Evolutionary conservation across 1,284 basidiomycete species (phyloP), one percentile per base, ranked within the genome.

Genomic region (Trametes pubescens): DNA sequence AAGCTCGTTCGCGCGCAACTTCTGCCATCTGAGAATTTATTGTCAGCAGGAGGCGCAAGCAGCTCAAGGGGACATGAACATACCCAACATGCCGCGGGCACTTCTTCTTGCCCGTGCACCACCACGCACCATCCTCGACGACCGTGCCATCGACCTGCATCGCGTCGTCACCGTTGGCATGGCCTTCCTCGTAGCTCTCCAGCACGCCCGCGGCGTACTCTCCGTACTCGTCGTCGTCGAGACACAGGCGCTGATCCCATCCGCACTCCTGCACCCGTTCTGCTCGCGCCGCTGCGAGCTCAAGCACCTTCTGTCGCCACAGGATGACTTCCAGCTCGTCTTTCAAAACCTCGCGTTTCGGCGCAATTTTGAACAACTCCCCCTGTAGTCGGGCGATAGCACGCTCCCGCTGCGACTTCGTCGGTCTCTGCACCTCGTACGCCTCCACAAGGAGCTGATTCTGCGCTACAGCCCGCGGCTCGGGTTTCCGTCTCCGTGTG

Each of bases 221-320:
- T 26, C 78, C 81, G 79, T 87, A 91, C 73, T 93, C 90, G 58
- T 88, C 86, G 59, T 93, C 90, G 29, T 88, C 89, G 73, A 90
- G 88, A 65, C 90, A 91, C n/a, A 95, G 79, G 32, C 93, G 82
- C 69, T 88, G 87, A 74, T 95, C 93, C 88, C 93, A 94, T 1
- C 93, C 93, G 76, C 93, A 95, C 66, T 86, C 84, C 11, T 83
- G 84, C 22, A 86, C 73, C 18, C 77, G 76, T 59, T 86, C 86
- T 11, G 89, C 85, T 26, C 90, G 81, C 48, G 84, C 84, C 9
- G 78, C 81, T 9, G 91, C 91, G 37, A 91, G 80, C 57, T 86
- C 82, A 18, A 92, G 76, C 29, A 94, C 73, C 62, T 82, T 82
- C 76, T 90, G 87, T 56, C 91, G 81, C 87, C 88, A 91, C 2